Conservation (phyloP, 2,329 filamentous ascomycete genomes). For the Epichloe brachyelytri region DNA sequence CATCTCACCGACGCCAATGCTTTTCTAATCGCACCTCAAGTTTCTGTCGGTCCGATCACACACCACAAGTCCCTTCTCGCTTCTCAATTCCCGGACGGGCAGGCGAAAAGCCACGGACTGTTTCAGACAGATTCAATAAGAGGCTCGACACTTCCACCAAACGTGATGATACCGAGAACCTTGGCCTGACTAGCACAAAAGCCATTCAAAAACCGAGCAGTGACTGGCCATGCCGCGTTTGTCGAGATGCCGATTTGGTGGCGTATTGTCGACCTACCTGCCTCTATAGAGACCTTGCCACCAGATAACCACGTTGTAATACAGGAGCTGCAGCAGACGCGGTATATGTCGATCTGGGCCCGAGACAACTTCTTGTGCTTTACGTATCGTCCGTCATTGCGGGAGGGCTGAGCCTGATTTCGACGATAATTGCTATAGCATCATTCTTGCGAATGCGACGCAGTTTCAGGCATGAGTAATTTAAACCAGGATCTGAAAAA, state of each 20-base stretch:
- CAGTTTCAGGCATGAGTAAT: constrained; percentile 51
- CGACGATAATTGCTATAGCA: constrained; percentile 46
- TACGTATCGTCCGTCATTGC: constrained; percentile 24
- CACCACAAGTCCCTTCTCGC: neutral
- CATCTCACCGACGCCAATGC: neutral
- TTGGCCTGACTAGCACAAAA: neutral
- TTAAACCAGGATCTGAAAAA: constrained; percentile 3
- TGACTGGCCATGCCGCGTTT: neutral
- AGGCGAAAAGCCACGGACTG: neutral
- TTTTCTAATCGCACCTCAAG: neutral
- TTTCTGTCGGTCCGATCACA: neutral
- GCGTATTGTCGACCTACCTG: neutral
- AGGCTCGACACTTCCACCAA: neutral
- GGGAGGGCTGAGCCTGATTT: constrained; percentile 40
- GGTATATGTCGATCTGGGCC: neutral
- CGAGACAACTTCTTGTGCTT: constrained; percentile 4
- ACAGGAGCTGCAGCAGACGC: neutral
- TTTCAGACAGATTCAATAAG: neutral
- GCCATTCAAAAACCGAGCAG: neutral
- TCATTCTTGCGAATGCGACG: constrained; percentile 65
- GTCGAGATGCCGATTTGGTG: constrained; percentile 2
- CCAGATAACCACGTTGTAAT: neutral
- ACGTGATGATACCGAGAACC: neutral
- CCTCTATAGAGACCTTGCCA: neutral
- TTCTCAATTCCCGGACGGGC: neutral